phyloP scores from a whole-genome alignment of 106 monocot species.

The Vanilla planifolia region DNA sequence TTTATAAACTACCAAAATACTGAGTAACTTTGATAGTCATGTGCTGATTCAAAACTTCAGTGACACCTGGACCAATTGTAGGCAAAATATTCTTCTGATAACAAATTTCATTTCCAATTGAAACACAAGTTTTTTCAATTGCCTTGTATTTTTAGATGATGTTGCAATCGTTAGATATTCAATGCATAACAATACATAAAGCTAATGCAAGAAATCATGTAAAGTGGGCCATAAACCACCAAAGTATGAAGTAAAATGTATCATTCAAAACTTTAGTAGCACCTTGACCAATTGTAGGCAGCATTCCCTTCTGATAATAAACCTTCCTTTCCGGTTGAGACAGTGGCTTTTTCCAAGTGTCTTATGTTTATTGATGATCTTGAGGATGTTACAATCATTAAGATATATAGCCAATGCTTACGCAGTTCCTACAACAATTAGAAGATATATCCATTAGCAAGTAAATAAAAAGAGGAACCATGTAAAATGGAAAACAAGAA shows the following conservation, averaged over 20 bases:
- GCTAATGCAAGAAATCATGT: no score
- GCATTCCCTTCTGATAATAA: slow-evolving; percentile 91
- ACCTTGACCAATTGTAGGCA: slow-evolving; percentile 99
- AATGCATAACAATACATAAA: no score
- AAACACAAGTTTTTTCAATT: slow-evolving; percentile 95
- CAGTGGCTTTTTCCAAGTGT: slow-evolving; percentile 96
- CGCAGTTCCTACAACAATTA: slow-evolving; percentile 57
- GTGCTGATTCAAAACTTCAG: not conserved
- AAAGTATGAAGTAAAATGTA: slow-evolving; percentile 1
- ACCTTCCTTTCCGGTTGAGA: slow-evolving; percentile 96
- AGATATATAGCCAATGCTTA: slow-evolving; percentile 81
- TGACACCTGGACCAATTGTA: slow-evolving; percentile 98
- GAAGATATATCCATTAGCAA: slow-evolving; percentile 1
- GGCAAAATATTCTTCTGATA: slow-evolving; percentile 93
- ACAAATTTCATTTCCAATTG: slow-evolving; percentile 91
- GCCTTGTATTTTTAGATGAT: slow-evolving; percentile 93
- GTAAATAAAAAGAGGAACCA: not conserved
- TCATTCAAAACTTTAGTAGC: not conserved
- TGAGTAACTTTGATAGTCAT: not conserved
- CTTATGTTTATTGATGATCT: slow-evolving; percentile 93
- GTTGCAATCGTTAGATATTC: slow-evolving; percentile 98
- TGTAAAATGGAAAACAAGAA: not conserved
- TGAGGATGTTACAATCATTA: slow-evolving; percentile 97
- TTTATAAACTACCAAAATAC: not conserved
- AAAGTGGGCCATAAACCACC: no score